Evolutionary conservation across 2,329 filamentous ascomycete genomes (phyloP).

Genomic region (Cucurbitaria berberidis): DNA sequence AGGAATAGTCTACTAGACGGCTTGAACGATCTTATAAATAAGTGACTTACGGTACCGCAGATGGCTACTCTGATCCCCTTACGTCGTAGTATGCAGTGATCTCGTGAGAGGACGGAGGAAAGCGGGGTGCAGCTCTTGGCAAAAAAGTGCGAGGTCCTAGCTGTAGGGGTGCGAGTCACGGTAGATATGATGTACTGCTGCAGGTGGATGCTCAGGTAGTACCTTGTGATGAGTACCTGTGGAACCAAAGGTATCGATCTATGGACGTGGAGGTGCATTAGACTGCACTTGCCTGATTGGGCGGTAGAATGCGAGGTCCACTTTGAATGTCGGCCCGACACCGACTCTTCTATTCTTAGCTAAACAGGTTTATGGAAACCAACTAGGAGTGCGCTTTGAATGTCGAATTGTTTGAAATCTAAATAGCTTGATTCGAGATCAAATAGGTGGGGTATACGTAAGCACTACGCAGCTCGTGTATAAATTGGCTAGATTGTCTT

Average conservation of each 20-base stretch:
- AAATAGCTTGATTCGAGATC: not conserved
- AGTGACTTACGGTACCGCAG: conserved; percentile 1
- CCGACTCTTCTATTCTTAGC: no score
- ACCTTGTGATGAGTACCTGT: not conserved
- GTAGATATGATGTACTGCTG: conserved; percentile 7
- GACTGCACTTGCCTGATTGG: conserved; percentile 12
- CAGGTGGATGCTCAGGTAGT: not conserved
- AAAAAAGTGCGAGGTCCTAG: conserved; percentile 17
- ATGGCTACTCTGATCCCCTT: conserved; percentile 9
- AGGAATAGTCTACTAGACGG: conserved; percentile 5
- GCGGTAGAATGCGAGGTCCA: conserved; percentile 17
- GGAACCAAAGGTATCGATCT: not conserved
- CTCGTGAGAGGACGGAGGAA: conserved; percentile 16
- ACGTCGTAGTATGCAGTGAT: conserved; percentile 2
- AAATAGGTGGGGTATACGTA: not conserved
- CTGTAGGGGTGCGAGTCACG: not conserved
- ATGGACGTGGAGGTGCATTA: not conserved
- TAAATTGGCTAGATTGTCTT: not conserved
- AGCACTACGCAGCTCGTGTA: not conserved
- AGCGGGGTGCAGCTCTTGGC: conserved; percentile 36
- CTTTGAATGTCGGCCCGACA: conserved; percentile 4
- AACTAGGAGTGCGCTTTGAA: no score
- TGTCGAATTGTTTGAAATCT: not conserved
- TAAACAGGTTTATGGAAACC: no score
- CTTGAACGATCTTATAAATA: conserved; percentile 1